Conservation (phyloP, 139 green algal species). For the Gonium pectorale region DNA sequence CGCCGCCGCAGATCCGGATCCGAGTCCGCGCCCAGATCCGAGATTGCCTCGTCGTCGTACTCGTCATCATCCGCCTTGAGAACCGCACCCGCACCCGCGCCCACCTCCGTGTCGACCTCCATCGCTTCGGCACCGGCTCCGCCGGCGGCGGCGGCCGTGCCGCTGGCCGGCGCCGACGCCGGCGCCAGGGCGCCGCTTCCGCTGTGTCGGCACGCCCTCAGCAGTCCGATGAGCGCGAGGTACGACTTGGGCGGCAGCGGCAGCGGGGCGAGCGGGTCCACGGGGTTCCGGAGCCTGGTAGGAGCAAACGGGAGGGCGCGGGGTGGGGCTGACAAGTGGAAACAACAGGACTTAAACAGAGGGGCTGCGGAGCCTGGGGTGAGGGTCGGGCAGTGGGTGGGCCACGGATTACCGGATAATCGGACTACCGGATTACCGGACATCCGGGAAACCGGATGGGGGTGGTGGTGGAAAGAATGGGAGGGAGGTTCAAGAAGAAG, state of each 20-base stretch:
- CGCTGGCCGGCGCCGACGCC: background rate
- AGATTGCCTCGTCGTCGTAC: background rate
- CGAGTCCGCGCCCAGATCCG: background rate
- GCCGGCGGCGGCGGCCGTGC: conserved; percentile 2
- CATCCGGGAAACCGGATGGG: no score
- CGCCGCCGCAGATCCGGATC: background rate
- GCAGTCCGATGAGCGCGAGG: conserved; percentile 20
- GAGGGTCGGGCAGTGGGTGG: no score
- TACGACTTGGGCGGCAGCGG: conserved; percentile 25
- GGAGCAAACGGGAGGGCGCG: no score
- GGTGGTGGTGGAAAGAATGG: no score
- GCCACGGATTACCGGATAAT: no score
- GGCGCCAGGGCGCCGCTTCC: background rate
- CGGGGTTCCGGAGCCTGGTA: background rate
- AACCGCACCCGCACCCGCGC: background rate
- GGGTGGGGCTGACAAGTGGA: no score
- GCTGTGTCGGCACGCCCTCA: background rate
- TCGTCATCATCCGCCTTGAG: background rate
- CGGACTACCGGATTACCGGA: no score
- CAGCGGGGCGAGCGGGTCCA: conserved; percentile 23
- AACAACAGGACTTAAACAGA: no score
- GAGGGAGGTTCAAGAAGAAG: no score
- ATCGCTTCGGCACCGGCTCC: background rate
- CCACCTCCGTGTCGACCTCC: conserved; percentile 24
- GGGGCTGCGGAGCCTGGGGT: no score